Evolutionary conservation across 2,329 filamentous ascomycete genomes (phyloP).

Genomic region (Xylariomycetidae sp.): DNA sequence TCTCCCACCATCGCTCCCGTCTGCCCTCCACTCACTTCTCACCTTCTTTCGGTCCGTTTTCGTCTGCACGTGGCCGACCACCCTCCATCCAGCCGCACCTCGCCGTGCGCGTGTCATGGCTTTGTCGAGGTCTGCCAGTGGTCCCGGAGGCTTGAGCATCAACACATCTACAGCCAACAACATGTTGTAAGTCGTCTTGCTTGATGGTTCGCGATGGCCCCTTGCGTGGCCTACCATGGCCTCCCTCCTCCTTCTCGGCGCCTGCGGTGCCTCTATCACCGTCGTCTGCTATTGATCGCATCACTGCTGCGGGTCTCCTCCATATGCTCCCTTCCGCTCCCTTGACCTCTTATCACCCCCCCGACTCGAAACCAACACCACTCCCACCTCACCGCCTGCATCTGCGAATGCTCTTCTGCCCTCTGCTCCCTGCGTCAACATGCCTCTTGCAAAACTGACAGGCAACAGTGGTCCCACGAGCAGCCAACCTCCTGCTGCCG

Average conservation of each 20-base stretch:
- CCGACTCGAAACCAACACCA: too few relatives aligned
- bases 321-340: constrained; percentile 7
- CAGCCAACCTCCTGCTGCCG: constrained; percentile 27
- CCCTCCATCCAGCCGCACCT: constrained; percentile 7
- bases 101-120: constrained; percentile 31
- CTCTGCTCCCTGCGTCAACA: too few relatives aligned
- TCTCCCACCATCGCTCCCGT: too few relatives aligned
- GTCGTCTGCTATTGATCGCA: too few relatives aligned
- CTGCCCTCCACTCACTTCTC: too few relatives aligned
- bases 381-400: not conserved
- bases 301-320: too few relatives aligned
- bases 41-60: too few relatives aligned
- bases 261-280: too few relatives aligned
- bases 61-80: too few relatives aligned
- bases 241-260: too few relatives aligned
- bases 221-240: constrained; percentile 6
- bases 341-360: constrained; percentile 3
- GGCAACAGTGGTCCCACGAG: constrained; percentile 22
- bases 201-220: constrained; percentile 8
- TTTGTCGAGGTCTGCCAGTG: constrained; percentile 52
- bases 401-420: too few relatives aligned
- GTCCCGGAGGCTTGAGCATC: constrained; percentile 55
- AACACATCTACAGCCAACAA: constrained; percentile 59
- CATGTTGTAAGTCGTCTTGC: constrained; percentile 39
- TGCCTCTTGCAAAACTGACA: constrained; percentile 15